These are phyloP conservation scores for Haplosporangium sp. DNA, from an alignment of 371 early-diverging fungal species.

Conservation along the genomic window DNA sequence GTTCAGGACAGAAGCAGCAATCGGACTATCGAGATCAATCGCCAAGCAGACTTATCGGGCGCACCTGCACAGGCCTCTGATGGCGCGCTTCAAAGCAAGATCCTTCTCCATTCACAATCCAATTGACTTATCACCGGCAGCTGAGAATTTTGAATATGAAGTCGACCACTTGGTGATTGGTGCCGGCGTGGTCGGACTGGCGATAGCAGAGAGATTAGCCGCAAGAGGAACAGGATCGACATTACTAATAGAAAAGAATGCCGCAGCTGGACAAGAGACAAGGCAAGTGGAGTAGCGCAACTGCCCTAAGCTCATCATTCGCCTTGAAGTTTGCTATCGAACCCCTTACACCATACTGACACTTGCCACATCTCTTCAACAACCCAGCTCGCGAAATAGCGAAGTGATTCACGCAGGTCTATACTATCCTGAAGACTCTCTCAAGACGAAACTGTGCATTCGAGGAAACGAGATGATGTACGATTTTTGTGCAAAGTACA, in stretches of 20 bases:
- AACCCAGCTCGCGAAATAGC: conserved; percentile 84
- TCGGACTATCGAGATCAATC: too few species aligned
- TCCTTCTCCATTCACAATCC: too few species aligned
- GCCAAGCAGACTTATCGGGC: too few species aligned
- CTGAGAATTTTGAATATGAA: conserved; percentile 46
- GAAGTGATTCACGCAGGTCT: conserved; percentile 94
- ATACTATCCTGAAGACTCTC: conserved; percentile 82
- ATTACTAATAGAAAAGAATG: conserved; percentile 75
- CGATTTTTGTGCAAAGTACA: conserved; percentile 60
- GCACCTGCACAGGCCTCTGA: too few species aligned
- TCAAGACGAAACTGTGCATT: conserved; percentile 86
- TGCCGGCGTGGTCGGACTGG: conserved; percentile 85
- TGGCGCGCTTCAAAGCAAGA: too few species aligned
- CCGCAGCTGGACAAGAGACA: conserved; percentile 74
- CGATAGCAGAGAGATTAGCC: conserved; percentile 74
- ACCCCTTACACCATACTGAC: not conserved
- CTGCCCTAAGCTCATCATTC: too few species aligned
- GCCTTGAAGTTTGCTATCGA: too few species aligned
- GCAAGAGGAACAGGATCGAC: conserved; percentile 59
- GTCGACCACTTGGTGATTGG: conserved; percentile 85
- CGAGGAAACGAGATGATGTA: conserved; percentile 81
- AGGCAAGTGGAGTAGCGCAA: conserved; percentile 51
- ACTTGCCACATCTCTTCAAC: not conserved
- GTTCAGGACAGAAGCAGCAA: too few species aligned
- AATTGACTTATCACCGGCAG: not conserved